Conservation (phyloP, 106 monocot species). For the Xerophyta viscosa region DNA sequence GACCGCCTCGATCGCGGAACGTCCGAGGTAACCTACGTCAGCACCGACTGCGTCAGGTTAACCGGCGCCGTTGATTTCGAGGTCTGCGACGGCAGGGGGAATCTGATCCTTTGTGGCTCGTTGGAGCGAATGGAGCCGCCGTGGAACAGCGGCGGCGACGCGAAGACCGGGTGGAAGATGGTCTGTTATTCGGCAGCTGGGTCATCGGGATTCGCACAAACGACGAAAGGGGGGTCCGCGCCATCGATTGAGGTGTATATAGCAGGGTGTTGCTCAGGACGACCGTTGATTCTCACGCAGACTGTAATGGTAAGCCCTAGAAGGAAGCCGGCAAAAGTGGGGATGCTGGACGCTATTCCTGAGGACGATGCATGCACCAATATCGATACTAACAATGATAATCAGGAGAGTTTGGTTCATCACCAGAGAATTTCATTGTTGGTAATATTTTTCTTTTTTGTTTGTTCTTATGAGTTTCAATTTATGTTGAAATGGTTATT, state of each 20-base stretch:
- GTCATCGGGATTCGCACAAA: conserved; percentile 23
- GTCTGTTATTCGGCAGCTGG: conserved; percentile 50
- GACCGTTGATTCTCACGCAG: conserved; percentile 64
- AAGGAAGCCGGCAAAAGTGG: conserved; percentile 24
- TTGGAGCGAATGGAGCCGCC: conserved; percentile 53
- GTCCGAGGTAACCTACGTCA: conserved; percentile 59
- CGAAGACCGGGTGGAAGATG: conserved; percentile 62
- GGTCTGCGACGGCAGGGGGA: conserved; percentile 30
- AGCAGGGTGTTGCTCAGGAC: conserved; percentile 62
- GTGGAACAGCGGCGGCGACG: conserved; percentile 41
- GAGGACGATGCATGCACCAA: conserved; percentile 46
- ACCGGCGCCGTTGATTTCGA: conserved; percentile 58
- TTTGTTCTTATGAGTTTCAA: not conserved
- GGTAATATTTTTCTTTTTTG: conserved; percentile 1
- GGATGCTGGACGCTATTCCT: conserved; percentile 50
- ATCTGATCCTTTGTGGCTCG: conserved; percentile 56
- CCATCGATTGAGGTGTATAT: conserved; percentile 78
- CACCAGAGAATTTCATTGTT: conserved; percentile 7
- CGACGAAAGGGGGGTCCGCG: conserved; percentile 29
- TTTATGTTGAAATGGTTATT: too few relatives aligned
- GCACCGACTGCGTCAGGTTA: conserved; percentile 50
- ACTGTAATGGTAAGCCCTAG: conserved; percentile 44
- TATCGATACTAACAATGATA: conserved; percentile 3
- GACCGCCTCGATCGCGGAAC: conserved; percentile 39
- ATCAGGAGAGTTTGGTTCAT: conserved; percentile 3